Base-by-base conservation (phyloP, 345 rosid species). In the Gossypium anomalum region DNA sequence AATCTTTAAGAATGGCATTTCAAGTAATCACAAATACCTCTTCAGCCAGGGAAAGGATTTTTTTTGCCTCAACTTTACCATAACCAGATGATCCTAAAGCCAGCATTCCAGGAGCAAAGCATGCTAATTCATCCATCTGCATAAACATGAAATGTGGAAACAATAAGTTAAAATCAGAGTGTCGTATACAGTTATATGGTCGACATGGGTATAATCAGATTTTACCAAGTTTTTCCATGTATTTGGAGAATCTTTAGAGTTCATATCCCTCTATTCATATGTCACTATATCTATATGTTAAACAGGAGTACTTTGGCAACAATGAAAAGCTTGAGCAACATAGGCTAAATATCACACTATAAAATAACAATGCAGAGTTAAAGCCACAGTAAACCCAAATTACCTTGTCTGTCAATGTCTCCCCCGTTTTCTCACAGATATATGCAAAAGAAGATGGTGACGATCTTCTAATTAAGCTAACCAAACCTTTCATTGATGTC, bases 81-180 rank as follows among this genome's bases (percentile, higher is more conserved):
- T 93, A 92, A 67, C 97, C 98, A 77, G 78, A 84, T 4, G 98
- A 90, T 83, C 99, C 99, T 81, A 96, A 83, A 80, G 97, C 99
- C 80, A 96, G 73, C 98, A 96, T 96, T 83, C 99, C 99, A 7
- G 99, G 98, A 81, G 94, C 97, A 87, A 96, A 96, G 88, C 99
- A 96, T 13, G 99, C 99, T 71, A 96, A 79, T 80, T 96, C 99
- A 86, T 96, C 99, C 99, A 96, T 96, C 99, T 96, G 84, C 83
- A 79, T 51, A 73, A 49, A 68, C 13, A 63, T 70, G 23, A 38
- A 55, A 65, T 29, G 55, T 67, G 11, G 47, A 57, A 52, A 45
- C 72, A 47, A 29, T 27, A 52, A 70, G 53, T 53, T 9, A 52
- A 29, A 53, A 34, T 5, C 41, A 1, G 41, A 34, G 41, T 5